These are phyloP conservation scores for Fonsecaea multimorphosa DNA, from an alignment of 2,329 filamentous ascomycete genomes.

Conservation along the genomic window DNA sequence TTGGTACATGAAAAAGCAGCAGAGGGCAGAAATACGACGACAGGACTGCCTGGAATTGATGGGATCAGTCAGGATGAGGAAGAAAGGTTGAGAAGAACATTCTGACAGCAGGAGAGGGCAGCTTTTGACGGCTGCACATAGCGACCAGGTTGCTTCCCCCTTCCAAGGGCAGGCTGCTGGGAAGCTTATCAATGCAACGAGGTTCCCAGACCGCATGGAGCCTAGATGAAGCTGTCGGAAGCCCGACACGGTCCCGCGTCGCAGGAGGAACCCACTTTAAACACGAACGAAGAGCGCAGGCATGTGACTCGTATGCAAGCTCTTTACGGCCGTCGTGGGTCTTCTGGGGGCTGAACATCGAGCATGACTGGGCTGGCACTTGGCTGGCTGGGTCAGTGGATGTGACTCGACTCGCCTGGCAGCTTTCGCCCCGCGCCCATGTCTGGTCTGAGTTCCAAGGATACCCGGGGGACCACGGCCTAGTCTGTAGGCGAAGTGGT, in stretches of 20 bases:
- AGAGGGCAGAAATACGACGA: constrained; percentile 9
- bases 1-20: constrained; percentile 9
- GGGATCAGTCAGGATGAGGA: constrained; percentile 15
- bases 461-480: constrained; percentile 21
- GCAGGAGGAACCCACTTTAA: background rate
- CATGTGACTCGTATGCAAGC: constrained; percentile 34
- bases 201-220: constrained; percentile 20
- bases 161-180: constrained; percentile 7
- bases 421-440: constrained; percentile 8
- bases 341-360: background rate
- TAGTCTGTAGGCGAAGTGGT: constrained; percentile 23
- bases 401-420: constrained; percentile 11
- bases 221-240: constrained; percentile 23
- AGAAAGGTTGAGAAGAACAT: constrained; percentile 21
- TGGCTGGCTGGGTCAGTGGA: constrained; percentile 20
- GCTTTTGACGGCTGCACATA: constrained; percentile 24
- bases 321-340: constrained; percentile 15
- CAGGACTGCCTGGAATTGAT: constrained; percentile 28
- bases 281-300: constrained; percentile 15
- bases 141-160: constrained; percentile 13
- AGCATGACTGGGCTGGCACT: constrained; percentile 23
- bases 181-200: constrained; percentile 15
- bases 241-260: constrained; percentile 27
- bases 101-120: constrained; percentile 18
- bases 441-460: constrained; percentile 19